These are phyloP conservation scores for Geotrichum klebahnii DNA, from an alignment of 1,139 yeast species.

Conservation along the genomic window DNA sequence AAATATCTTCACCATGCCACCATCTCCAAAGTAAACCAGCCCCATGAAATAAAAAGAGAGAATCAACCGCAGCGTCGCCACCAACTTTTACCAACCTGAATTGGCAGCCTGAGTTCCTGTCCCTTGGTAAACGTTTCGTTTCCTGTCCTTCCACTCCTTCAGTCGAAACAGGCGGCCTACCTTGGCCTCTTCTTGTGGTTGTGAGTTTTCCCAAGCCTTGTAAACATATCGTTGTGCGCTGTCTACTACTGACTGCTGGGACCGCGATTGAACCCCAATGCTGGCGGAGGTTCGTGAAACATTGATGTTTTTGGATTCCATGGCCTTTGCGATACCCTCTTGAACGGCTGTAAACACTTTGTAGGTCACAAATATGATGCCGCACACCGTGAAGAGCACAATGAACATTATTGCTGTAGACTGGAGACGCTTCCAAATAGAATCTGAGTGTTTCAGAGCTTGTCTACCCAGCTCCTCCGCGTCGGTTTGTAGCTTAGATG, in stretches of 20 bases:
- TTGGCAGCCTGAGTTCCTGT: slow-evolving; percentile 21
- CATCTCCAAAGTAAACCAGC: too few relatives aligned
- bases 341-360: slow-evolving; percentile 15
- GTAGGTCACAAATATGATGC: slow-evolving; percentile 20
- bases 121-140: slow-evolving; percentile 14
- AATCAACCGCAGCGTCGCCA: too few relatives aligned
- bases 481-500: too few relatives aligned
- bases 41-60: too few relatives aligned
- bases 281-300: slow-evolving; percentile 20
- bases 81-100: slow-evolving; percentile 18
- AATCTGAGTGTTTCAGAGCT: not conserved
- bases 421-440: slow-evolving; percentile 7
- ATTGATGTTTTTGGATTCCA: slow-evolving; percentile 18
- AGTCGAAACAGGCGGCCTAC: slow-evolving; percentile 7
- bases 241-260: slow-evolving; percentile 24
- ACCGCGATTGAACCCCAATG: slow-evolving; percentile 23
- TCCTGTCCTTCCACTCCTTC: slow-evolving; percentile 20
- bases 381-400: slow-evolving; percentile 20
- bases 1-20: too few relatives aligned
- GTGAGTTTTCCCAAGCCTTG: slow-evolving; percentile 26
- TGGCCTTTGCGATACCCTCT: slow-evolving; percentile 8
- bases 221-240: slow-evolving; percentile 25
- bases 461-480: not conserved
- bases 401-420: slow-evolving; percentile 22
- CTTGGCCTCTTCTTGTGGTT: slow-evolving; percentile 23